A percentile compares a stretch with the other conserved stretches of the same genome.
Evolutionary conservation across 257 asterid genomes (phyloP).

Genomic region (Solanum bulbocastanum): DNA sequence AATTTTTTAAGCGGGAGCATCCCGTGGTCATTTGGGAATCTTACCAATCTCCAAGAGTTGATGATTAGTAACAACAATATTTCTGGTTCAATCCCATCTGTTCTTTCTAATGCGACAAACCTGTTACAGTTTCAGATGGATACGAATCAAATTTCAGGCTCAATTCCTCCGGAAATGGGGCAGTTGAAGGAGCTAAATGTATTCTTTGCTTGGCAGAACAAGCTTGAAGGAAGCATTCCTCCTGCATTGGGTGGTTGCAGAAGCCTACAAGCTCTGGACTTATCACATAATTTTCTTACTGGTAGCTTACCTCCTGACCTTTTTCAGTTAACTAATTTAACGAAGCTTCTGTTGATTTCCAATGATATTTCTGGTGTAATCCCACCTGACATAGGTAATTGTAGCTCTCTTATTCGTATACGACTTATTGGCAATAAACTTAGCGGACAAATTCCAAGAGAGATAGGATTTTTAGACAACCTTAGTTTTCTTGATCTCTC

Average conservation of each 20-base stretch:
- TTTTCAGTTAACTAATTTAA: conserved; percentile 51
- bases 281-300: conserved; percentile 49
- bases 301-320: conserved; percentile 51
- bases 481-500: conserved; percentile 79
- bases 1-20: conserved; percentile 42
- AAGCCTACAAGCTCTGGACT: conserved; percentile 69
- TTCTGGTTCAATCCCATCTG: conserved; percentile 65
- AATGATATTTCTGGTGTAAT: conserved; percentile 58
- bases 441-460: conserved; percentile 50
- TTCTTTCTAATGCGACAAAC: conserved; percentile 47
- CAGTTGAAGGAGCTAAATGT: conserved; percentile 35
- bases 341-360: conserved; percentile 55
- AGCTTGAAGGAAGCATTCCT: conserved; percentile 66
- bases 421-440: conserved; percentile 51
- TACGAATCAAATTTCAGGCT: conserved; percentile 56
- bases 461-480: conserved; percentile 32
- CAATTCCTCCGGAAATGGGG: conserved; percentile 56
- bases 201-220: conserved; percentile 76
- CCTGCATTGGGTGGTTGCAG: conserved; percentile 40
- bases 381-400: conserved; percentile 58
- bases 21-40: conserved; percentile 52
- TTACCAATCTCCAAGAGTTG: conserved; percentile 49
- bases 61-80: conserved; percentile 72
- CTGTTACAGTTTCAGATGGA: conserved; percentile 61
- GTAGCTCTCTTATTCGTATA: conserved; percentile 49